Percentiles rank a stretch among this genome's conserved stretches.
phyloP scores from a whole-genome alignment of 768 basidiomycete genomes.

The Cantharellus cinnabarinus region DNA sequence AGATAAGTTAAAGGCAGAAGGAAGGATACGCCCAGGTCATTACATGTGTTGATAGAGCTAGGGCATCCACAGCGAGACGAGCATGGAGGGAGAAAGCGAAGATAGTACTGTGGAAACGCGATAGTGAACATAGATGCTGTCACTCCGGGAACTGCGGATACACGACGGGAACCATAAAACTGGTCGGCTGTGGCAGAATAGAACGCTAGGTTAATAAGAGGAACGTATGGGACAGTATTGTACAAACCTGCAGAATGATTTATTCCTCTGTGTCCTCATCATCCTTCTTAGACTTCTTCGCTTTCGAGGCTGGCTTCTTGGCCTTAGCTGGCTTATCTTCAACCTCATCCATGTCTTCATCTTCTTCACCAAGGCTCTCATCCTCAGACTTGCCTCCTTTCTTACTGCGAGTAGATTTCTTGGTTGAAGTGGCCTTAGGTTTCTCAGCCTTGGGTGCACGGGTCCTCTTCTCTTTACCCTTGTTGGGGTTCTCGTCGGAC shows the following conservation, averaged over 20 bases:
- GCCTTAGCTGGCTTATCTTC: background rate
- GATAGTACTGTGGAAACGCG: no score
- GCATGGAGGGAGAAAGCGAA: no score
- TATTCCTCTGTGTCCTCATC: background rate
- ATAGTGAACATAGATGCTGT: no score
- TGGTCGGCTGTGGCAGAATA: no score
- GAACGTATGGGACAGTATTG: no score
- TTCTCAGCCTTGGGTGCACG: constrained; percentile 23
- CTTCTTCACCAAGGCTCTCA: constrained; percentile 3
- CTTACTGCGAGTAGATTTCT: background rate
- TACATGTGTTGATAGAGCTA: no score
- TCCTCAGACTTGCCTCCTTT: constrained; percentile 1
- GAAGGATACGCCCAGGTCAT: no score
- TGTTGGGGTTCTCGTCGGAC: constrained; percentile 43
- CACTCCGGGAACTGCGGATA: no score
- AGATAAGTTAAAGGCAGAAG: no score
- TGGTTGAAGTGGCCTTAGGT: constrained; percentile 17
- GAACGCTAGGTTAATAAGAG: no score
- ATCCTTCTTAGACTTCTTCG: background rate
- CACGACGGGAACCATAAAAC: no score
- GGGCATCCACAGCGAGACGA: no score
- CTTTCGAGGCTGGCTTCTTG: background rate
- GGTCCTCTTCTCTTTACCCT: constrained; percentile 21
- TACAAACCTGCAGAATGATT: background rate
- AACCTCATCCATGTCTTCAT: constrained; percentile 1